phyloP scores from a whole-genome alignment of 2,329 filamentous ascomycete genomes.

The Lecanicillium sp. region DNA sequence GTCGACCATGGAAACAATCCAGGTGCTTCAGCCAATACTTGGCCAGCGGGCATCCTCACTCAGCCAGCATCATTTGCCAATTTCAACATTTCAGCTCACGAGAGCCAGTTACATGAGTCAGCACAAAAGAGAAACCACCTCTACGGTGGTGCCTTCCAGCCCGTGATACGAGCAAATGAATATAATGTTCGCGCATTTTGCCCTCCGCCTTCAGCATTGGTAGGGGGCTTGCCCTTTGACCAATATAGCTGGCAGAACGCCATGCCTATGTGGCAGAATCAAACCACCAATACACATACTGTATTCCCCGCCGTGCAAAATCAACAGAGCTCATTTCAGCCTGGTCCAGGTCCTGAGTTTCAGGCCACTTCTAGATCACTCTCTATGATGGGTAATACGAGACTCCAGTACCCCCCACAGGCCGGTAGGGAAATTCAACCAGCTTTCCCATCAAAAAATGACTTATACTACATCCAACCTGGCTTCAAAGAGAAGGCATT shows the following conservation, averaged over 20 bases:
- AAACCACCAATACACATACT: not conserved
- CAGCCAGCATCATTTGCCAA: conserved; percentile 1
- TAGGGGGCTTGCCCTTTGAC: conserved; percentile 21
- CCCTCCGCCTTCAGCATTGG: conserved; percentile 23
- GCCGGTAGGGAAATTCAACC: too few relatives aligned
- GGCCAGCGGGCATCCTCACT: too few relatives aligned
- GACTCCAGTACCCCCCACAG: too few relatives aligned
- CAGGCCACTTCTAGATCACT: too few relatives aligned
- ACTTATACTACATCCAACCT: conserved; percentile 10
- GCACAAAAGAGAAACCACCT: not conserved
- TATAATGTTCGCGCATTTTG: conserved; percentile 30
- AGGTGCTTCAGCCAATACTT: too few relatives aligned
- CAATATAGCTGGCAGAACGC: conserved; percentile 17
- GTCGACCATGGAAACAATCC: too few relatives aligned
- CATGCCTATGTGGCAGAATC: conserved; percentile 2
- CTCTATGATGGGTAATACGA: too few relatives aligned
- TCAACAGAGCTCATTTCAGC: too few relatives aligned
- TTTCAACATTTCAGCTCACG: conserved; percentile 9
- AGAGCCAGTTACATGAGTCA: not conserved
- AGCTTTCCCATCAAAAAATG: not conserved
- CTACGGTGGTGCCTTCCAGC: conserved; percentile 18
- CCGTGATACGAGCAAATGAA: conserved; percentile 25
- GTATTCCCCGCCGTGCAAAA: too few relatives aligned
- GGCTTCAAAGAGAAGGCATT: conserved; percentile 61
- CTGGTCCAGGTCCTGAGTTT: too few relatives aligned